These are phyloP conservation scores for Stagonosporopsis rhizophila DNA, from an alignment of 2,329 filamentous ascomycete genomes.

Conservation along the genomic window DNA sequence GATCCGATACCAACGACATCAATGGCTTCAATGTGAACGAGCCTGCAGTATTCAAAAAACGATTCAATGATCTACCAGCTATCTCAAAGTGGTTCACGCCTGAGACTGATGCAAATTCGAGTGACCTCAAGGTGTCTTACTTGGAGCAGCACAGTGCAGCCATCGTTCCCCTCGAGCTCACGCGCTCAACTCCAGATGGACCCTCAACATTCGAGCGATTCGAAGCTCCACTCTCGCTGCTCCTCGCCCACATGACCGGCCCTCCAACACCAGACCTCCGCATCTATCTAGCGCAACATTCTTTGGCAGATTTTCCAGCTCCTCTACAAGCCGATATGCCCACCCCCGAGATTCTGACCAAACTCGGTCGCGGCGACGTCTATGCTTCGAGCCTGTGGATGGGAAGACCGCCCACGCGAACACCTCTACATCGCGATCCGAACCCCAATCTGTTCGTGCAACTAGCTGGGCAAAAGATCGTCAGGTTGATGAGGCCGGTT, in stretches of 20 bases:
- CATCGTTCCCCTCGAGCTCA: conserved; percentile 67
- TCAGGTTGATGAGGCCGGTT: conserved; percentile 73
- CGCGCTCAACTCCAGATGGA: conserved; percentile 31
- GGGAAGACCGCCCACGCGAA: conserved; percentile 84
- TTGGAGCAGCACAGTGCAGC: conserved; percentile 54
- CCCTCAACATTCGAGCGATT: conserved; percentile 63
- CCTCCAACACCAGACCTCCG: conserved; percentile 40
- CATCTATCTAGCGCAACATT: conserved; percentile 88
- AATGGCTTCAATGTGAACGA: conserved; percentile 24
- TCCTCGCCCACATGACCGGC: conserved; percentile 62
- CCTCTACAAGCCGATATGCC: conserved; percentile 71
- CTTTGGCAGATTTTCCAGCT: conserved; percentile 71
- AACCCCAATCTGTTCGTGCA: conserved; percentile 95
- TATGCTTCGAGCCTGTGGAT: conserved; percentile 90
- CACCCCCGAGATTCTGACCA: conserved; percentile 67
- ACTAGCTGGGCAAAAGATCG: conserved; percentile 72
- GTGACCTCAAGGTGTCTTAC: conserved; percentile 34
- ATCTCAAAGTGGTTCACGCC: conserved; percentile 43
- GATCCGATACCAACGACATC: conserved; percentile 14
- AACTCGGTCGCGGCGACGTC: conserved; percentile 78
- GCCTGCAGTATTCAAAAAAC: conserved; percentile 33
- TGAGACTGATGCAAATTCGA: not conserved
- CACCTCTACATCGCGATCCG: conserved; percentile 88
- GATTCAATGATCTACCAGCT: conserved; percentile 36
- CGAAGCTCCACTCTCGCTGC: conserved; percentile 68